Base-by-base conservation (phyloP, 371 early-diverging fungal genomes). In the Haplosporangium sp. region DNA sequence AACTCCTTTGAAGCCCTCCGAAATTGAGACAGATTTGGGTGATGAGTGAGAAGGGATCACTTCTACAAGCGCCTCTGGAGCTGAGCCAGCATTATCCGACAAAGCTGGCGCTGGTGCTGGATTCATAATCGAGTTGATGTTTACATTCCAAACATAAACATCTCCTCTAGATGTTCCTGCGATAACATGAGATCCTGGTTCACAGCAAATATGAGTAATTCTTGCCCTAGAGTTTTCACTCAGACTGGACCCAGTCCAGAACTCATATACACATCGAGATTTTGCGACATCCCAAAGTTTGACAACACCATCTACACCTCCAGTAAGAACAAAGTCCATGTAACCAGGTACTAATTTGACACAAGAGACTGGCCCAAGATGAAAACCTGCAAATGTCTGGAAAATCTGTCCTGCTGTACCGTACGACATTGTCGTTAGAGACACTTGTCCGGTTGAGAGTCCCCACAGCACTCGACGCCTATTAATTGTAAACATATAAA, bases 381-480 rank as follows among this genome's bases (percentile, higher is more conserved):
- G 82, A 34, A 72, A 74, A 10, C 71, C 75, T 11, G 57, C 66
- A 50, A 81, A 75, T 13, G 68, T 65, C 44, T 81, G 72, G 42
- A 75, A 81, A 4, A 63, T 68, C 13, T 71, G 75, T 10, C 75
- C 72, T 42, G 75, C 69, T 6, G 65, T 44, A 0, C 58, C 68
- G 13, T 68, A 65, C 0, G 72, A 50, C 27, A 75, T 19, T 9
- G 62, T 66, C 9, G 72, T 72, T 47, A 72, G 19, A 5, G 66
- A 63, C 2, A 81, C 75, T 34, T 81, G 69, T 10, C 82, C 82
- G 0, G 69, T 72, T n/a, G 75, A 48, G 0, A 71, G 63, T 7
- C 82, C 82, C 82, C 82, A 81, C 4, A 81, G 48, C 11, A 75
- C 72, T 38, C 82, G 75, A 61, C 75, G 68, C 6, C 82, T 42